A percentile compares a stretch with the other conserved stretches of the same genome.
Evolutionary conservation across 1,139 yeast species (phyloP).

Genomic region (Yamadazyma sp.): DNA sequence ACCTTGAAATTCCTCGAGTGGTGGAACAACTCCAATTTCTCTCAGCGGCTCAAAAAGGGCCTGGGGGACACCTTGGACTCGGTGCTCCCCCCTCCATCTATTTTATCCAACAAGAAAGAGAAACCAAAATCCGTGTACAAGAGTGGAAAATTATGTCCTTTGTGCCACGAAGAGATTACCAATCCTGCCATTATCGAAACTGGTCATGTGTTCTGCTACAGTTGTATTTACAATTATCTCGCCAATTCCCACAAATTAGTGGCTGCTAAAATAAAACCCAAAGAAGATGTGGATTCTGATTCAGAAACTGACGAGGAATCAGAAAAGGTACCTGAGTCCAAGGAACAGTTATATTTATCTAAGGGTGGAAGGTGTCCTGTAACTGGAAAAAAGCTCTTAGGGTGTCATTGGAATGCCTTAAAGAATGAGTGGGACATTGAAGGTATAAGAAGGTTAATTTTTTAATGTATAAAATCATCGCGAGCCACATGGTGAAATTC

Average conservation of each 20-base stretch:
- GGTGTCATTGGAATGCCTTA: conserved; percentile 64
- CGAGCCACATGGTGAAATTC: conserved; percentile 3
- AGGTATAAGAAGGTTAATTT: conserved; percentile 71
- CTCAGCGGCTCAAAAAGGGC: conserved; percentile 57
- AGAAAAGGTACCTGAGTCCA: conserved; percentile 13
- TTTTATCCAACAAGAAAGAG: conserved; percentile 18
- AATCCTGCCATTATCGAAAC: conserved; percentile 91
- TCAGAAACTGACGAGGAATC: conserved; percentile 19
- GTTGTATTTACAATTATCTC: conserved; percentile 74
- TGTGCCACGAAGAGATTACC: conserved; percentile 64
- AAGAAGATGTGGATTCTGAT: conserved; percentile 19
- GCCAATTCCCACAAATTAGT: conserved; percentile 44
- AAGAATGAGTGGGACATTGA: conserved; percentile 67
- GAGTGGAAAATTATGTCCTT: conserved; percentile 56
- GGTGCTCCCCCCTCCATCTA: conserved; percentile 56
- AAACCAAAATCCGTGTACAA: conserved; percentile 21
- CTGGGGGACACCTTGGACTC: conserved; percentile 50
- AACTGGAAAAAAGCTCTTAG: conserved; percentile 69
- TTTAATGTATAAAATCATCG: conserved; percentile 24
- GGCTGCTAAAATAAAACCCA: conserved; percentile 18
- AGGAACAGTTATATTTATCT: conserved; percentile 24
- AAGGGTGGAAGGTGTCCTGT: conserved; percentile 84
- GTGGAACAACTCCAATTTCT: conserved; percentile 87
- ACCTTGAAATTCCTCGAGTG: conserved; percentile 85
- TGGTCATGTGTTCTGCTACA: conserved; percentile 86